Evolutionary conservation across 208 protist genomes (phyloP).

Genomic region (Trypanosomatidae sp.): DNA sequence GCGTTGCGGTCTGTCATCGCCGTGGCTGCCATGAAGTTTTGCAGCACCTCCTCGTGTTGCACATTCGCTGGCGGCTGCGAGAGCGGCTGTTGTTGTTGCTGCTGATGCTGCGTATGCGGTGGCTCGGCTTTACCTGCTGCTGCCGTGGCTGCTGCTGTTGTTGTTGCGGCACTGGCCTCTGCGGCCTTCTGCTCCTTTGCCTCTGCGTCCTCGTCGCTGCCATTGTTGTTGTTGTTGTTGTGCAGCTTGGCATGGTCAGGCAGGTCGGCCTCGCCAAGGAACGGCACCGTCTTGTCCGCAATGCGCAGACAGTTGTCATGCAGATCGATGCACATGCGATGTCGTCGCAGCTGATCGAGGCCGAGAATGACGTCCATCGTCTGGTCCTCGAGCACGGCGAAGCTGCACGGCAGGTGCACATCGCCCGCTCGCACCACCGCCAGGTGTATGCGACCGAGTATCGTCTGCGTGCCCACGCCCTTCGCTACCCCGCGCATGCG

Average conservation of each 20-base stretch:
- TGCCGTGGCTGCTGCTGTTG: neutral
- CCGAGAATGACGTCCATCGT: conserved; percentile 90
- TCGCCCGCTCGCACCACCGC: conserved; percentile 60
- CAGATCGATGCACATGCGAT: conserved; percentile 70
- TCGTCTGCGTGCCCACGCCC: conserved; percentile 83
- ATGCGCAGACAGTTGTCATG: conserved; percentile 30
- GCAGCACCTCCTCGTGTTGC: too few species aligned
- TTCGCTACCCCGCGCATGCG: conserved; percentile 69
- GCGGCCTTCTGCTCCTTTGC: neutral
- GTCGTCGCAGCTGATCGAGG: conserved; percentile 89
- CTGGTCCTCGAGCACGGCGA: conserved; percentile 84
- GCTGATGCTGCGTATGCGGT: neutral
- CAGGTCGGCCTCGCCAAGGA: conserved; percentile 43
- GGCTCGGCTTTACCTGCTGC: neutral
- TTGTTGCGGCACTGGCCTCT: neutral
- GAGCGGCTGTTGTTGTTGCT: conserved; percentile 1
- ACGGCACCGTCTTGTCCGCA: conserved; percentile 20
- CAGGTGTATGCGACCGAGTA: conserved; percentile 90
- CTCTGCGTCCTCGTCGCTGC: neutral
- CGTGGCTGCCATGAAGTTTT: conserved; percentile 24
- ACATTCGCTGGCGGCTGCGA: neutral
- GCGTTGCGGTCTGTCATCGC: conserved; percentile 6
- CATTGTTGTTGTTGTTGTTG: neutral
- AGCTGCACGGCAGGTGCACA: conserved; percentile 62
- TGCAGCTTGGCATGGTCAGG: conserved; percentile 5